These are phyloP conservation scores for Sesbania bispinosa DNA, from an alignment of 306 rosid species.

Conservation along the genomic window DNA sequence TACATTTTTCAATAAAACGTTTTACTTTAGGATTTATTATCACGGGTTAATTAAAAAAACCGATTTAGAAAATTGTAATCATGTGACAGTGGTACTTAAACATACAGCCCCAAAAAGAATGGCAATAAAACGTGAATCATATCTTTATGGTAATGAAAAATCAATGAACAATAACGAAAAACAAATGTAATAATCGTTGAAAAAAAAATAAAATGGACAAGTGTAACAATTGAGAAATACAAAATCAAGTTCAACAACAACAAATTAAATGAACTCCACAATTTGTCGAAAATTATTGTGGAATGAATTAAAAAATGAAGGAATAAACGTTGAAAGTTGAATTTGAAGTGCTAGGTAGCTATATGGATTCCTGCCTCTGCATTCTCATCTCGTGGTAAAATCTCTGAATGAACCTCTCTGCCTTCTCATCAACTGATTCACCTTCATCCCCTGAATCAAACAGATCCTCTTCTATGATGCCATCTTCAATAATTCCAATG, in stretches of 20 bases:
- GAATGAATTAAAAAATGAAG: constrained; percentile 10
- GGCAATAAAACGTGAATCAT: too few relatives aligned
- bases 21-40: too few relatives aligned
- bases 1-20: too few relatives aligned
- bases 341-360: not conserved
- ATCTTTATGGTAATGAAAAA: too few relatives aligned
- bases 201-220: not conserved
- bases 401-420: constrained; percentile 63
- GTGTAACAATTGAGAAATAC: not conserved
- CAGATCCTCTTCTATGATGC: not conserved
- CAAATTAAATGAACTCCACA: constrained; percentile 27
- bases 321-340: too few relatives aligned
- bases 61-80: too few relatives aligned
- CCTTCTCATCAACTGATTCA: constrained; percentile 61
- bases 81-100: too few relatives aligned
- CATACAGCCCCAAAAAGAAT: too few relatives aligned
- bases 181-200: not conserved
- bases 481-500: constrained; percentile 6
- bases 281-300: constrained; percentile 16
- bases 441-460: constrained; percentile 40
- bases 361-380: constrained; percentile 48
- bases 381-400: constrained; percentile 61
- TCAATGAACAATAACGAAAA: too few relatives aligned
- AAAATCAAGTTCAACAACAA: not conserved
- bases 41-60: too few relatives aligned